Evolutionary conservation across 352 stramenopile genomes (phyloP).

Genomic region (Phytophthora europaea): DNA sequence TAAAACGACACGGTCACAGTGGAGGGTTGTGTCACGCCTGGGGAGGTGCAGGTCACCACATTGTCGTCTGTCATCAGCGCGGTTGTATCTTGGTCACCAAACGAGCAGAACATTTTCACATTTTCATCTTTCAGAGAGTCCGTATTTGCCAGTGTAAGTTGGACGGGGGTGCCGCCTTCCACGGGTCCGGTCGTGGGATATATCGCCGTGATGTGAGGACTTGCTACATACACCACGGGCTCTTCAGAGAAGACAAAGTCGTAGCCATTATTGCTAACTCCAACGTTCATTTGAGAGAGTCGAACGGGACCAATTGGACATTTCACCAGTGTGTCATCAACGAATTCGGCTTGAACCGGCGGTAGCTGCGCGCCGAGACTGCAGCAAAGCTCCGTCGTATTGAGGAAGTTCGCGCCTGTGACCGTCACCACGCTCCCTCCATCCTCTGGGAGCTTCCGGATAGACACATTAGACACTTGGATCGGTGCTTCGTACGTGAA

Average conservation of each 20-base stretch:
- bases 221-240: constrained; percentile 17
- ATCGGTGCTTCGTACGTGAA: constrained; percentile 40
- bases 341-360: constrained; percentile 7
- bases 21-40: constrained; percentile 4
- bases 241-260: constrained; percentile 43
- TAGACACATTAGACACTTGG: constrained; percentile 32
- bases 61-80: constrained; percentile 27
- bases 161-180: constrained; percentile 45
- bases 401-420: constrained; percentile 44
- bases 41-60: constrained; percentile 32
- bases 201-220: constrained; percentile 38
- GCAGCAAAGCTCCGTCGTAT: constrained; percentile 40
- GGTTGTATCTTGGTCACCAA: constrained; percentile 40
- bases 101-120: constrained; percentile 42
- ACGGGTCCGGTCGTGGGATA: constrained; percentile 35
- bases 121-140: constrained; percentile 12
- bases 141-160: constrained; percentile 25
- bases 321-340: constrained; percentile 21
- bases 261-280: constrained; percentile 50
- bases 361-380: constrained; percentile 20
- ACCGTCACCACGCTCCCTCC: constrained; percentile 33
- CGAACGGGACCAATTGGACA: constrained; percentile 15
- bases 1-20: constrained; percentile 36
- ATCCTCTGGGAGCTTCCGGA: constrained; percentile 23
- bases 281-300: constrained; percentile 22